Evolutionary conservation across 306 rosid genomes (phyloP).

Genomic region (Castanopsis chinensis): DNA sequence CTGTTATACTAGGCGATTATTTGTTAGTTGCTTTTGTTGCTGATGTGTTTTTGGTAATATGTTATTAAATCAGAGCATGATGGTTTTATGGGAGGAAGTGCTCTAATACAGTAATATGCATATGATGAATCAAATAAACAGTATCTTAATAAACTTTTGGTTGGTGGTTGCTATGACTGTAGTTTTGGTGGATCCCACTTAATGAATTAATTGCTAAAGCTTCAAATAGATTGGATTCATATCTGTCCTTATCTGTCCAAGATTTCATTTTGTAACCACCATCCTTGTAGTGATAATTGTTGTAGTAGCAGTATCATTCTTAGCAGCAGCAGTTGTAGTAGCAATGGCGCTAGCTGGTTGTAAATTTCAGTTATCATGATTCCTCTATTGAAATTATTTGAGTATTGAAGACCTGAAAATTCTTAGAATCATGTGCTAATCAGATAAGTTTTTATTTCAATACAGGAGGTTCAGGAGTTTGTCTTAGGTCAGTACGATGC

Average conservation of each 20-base stretch:
- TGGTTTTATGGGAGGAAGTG: slow-evolving; percentile 2
- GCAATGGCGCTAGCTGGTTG: too few relatives aligned
- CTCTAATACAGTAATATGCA: not conserved
- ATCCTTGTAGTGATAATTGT: slow-evolving; percentile 2
- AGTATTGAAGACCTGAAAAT: slow-evolving; percentile 18
- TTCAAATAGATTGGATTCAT: not conserved
- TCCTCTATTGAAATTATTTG: not conserved
- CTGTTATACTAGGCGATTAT: slow-evolving; percentile 2
- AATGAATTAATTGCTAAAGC: not conserved
- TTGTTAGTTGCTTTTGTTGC: not conserved
- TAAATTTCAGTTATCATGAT: not conserved
- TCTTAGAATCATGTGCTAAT: slow-evolving; percentile 9
- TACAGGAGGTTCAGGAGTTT: slow-evolving; percentile 80
- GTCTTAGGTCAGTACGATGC: slow-evolving; percentile 77
- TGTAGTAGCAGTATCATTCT: not conserved
- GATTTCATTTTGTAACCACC: slow-evolving; percentile 4
- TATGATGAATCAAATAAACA: slow-evolving; percentile 6
- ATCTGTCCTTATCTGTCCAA: slow-evolving; percentile 7
- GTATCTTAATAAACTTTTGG: slow-evolving; percentile 2
- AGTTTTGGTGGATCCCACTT: slow-evolving; percentile 4
- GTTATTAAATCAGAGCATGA: not conserved
- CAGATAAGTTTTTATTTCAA: slow-evolving; percentile 13
- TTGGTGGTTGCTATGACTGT: not conserved
- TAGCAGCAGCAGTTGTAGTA: not conserved
- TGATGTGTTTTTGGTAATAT: not conserved